Base-by-base conservation (phyloP, 495 filamentous ascomycete genomes). In the Talaromyces borbonicus region DNA sequence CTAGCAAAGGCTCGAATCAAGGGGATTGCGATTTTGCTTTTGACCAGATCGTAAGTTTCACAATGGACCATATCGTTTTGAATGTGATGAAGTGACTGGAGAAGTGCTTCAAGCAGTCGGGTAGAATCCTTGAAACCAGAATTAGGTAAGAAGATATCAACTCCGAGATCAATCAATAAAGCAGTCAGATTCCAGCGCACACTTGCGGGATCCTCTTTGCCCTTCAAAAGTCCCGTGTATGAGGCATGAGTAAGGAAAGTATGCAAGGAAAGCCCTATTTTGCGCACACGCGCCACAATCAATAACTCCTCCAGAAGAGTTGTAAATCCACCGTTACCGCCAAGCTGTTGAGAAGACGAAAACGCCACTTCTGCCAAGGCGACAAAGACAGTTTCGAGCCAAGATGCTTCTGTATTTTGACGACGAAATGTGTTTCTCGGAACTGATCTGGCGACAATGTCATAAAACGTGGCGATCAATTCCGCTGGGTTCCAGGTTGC, bases 311-410 rank as follows among this genome's bases (percentile, higher is more conserved):
- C 65, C 38, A 71, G 43, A 2, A 69, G 53, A 2, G 43, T 36
- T 12, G 68, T 63, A 36, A 69, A 71, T 1, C 57, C 57, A 14
- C 56, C 38, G 32, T 59, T 67, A 1, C 50, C 55, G 5, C 50
- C 43, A 0, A 51, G 50, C 12, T 64, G 52, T 46, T 69, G 65
- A n/a, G 59, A 54, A n/a, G 56, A 54, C 11, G 62, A 68, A 41
- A 56, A 72, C 12, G 68, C 60, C 38, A 72, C 49, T 50, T 71
- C 66, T 15, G 66, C 64, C 27, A 83, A 61, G 8, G 65, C 63
- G 43, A 73, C 70, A 50, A 87, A 87, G 6, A 85, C 65, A 1
- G 65, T 69, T 57, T 85, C 77, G n/a, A 80, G 52, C 84, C 84
- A 88, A 3, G 67, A 65, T 23, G 72, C 70, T 51, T 84, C 80